phyloP scores from a whole-genome alignment of 2,329 filamentous ascomycete genomes.

The Sclerotinia subarctica region DNA sequence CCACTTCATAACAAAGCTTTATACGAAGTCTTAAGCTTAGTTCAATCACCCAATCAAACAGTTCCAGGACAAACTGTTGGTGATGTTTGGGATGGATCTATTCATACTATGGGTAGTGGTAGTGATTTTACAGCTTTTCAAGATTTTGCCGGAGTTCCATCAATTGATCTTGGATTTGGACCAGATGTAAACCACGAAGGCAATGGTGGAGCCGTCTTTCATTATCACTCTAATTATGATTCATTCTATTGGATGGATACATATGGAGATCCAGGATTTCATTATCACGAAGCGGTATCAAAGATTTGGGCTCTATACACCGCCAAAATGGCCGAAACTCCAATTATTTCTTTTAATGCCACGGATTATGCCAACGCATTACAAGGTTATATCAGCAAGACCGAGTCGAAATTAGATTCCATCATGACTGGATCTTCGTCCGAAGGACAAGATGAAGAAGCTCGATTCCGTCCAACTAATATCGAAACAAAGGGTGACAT shows the following conservation, averaged over 20 bases:
- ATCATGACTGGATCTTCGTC: slow-evolving; percentile 24
- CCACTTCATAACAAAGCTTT: slow-evolving; percentile 63
- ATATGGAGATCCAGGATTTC: slow-evolving; percentile 65
- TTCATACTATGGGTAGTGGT: slow-evolving; percentile 59
- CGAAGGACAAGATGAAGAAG: slow-evolving; percentile 35
- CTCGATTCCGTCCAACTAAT: slow-evolving; percentile 31
- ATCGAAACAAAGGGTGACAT: slow-evolving; percentile 27
- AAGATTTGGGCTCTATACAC: slow-evolving; percentile 52
- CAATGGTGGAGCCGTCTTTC: slow-evolving; percentile 53
- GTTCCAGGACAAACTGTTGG: slow-evolving; percentile 41
- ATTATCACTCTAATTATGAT: slow-evolving; percentile 84
- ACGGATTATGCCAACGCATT: slow-evolving; percentile 43
- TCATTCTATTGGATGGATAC: slow-evolving; percentile 80
- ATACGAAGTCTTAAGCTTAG: slow-evolving; percentile 51
- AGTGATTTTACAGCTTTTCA: slow-evolving; percentile 68
- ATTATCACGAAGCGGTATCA: slow-evolving; percentile 58
- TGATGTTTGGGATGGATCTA: slow-evolving; percentile 51
- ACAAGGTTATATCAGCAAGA: slow-evolving; percentile 34
- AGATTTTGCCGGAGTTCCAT: slow-evolving; percentile 50
- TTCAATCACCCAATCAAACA: slow-evolving; percentile 44
- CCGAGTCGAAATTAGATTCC: slow-evolving; percentile 35
- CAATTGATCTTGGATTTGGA: slow-evolving; percentile 56
- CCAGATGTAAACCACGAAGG: slow-evolving; percentile 35
- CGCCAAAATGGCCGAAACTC: slow-evolving; percentile 48
- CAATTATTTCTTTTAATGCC: slow-evolving; percentile 51